Percentiles rank a stretch among this genome's conserved stretches.
Evolutionary conservation across 306 rosid species (phyloP).

Genomic region (Acacia confusa): DNA sequence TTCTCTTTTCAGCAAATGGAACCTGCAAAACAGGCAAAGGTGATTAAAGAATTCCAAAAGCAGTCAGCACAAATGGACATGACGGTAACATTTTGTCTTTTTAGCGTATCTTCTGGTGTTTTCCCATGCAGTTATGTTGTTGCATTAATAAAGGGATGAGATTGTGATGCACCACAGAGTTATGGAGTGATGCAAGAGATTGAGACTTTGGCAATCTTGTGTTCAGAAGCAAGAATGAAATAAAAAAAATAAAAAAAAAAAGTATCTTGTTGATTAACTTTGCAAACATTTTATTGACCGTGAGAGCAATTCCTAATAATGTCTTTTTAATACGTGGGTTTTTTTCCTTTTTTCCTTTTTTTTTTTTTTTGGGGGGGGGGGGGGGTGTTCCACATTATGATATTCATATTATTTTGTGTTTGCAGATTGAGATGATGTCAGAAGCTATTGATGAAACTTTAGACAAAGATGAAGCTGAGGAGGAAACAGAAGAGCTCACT

Average conservation of each 20-base stretch:
- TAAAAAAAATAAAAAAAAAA: no score
- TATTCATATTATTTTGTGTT: not conserved
- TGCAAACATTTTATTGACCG: not conserved
- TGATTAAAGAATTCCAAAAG: conserved; percentile 83
- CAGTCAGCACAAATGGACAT: conserved; percentile 95
- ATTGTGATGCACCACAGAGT: not conserved
- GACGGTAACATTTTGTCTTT: conserved; percentile 65
- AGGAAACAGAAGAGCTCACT: conserved; percentile 97
- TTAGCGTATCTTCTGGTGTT: conserved; percentile 3
- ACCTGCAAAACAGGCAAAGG: conserved; percentile 91
- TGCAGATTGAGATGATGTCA: conserved; percentile 99
- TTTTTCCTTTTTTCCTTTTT: rapidly evolving
- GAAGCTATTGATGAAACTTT: conserved; percentile 96
- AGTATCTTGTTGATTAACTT: not conserved
- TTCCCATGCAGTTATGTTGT: conserved; percentile 10
- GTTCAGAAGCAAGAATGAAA: no score
- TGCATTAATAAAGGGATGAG: conserved; percentile 6
- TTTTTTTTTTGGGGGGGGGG: not conserved
- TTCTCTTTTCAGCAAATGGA: conserved; percentile 84
- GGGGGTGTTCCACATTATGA: not conserved
- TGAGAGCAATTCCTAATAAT: not conserved
- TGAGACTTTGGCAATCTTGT: not conserved
- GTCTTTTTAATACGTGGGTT: not conserved
- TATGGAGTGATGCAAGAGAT: not conserved
- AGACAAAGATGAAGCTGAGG: conserved; percentile 98